Conservation (phyloP, 2,329 filamentous ascomycete genomes). For the Fusarium bulbicola region DNA sequence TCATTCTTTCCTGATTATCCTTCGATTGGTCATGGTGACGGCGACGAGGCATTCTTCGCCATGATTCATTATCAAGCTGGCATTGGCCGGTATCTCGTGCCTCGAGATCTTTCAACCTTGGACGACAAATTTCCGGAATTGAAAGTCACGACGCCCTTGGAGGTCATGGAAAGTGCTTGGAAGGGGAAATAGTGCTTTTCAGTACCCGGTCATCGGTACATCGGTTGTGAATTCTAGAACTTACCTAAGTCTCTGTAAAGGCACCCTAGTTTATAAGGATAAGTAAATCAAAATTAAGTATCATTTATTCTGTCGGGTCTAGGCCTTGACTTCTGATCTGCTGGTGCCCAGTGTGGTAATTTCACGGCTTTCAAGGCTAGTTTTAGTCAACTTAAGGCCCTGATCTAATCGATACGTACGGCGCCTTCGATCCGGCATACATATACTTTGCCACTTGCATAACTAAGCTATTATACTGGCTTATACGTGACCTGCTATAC, state of each 20-base stretch:
- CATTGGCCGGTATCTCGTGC: conserved; percentile 15
- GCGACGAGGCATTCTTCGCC: conserved; percentile 33
- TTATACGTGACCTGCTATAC: too few relatives aligned
- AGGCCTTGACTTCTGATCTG: not conserved
- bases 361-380: not conserved
- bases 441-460: too few relatives aligned
- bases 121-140: conserved; percentile 27
- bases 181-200: not conserved
- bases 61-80: conserved; percentile 32
- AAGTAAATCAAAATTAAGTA: not conserved
- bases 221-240: too few relatives aligned
- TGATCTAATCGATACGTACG: too few relatives aligned
- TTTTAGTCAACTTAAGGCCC: not conserved
- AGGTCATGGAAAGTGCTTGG: conserved; percentile 36
- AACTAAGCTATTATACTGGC: too few relatives aligned
- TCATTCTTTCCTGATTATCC: conserved; percentile 37
- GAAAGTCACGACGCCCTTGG: conserved; percentile 4
- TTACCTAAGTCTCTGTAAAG: rapidly evolving
- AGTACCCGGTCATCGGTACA: too few relatives aligned
- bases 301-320: not conserved
- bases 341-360: not conserved
- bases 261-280: not conserved
- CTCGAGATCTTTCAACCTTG: not conserved
- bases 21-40: conserved; percentile 17
- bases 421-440: too few relatives aligned